Evolutionary conservation across 257 asterid species (phyloP), one percentile per base, ranked within the genome.

Genomic region (Solanum habrochaites): DNA sequence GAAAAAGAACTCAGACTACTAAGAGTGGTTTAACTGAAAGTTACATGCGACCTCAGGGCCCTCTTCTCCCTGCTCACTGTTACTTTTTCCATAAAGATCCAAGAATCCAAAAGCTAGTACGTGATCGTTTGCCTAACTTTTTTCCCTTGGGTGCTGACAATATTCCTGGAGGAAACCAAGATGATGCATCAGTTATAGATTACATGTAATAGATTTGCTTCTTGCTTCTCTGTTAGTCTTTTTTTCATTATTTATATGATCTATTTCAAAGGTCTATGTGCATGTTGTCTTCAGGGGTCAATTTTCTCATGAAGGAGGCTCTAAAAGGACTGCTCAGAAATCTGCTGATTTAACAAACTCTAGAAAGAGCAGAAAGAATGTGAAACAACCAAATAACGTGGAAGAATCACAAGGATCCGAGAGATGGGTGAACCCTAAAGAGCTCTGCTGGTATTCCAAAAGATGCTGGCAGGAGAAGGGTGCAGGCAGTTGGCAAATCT

Each of bases 391-490:
- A 3, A 91, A 82, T 71, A 88, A 70, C 73, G 90, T 89, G 47
- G 89, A 89, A 78, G 73, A 83, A 42, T 88, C 95, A 35, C 92
- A 86, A 87, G 95, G 88, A 87, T 89, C 94, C 12, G 92, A 77
- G 70, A 86, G 89, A 71, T 95, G 99, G 99, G 90, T 94, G 80
- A 91, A 90, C 90, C 99, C 99, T 84, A 94, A 94, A 89, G 88
- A 87, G 84, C 88, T 47, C 88, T 87, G 91, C 87, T 66, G 91
- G 86, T 73, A 72, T 83, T 92, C 89, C 93, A 85, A 94, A 93
- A 89, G 94, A 93, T 86, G 96, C 94, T 86, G 93, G 99, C 88
- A 91, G 93, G 91, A 91, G 98, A 91, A 97, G 96, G 91, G 94
- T 92, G 86, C 98, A 90, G 62, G 98, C 96, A 25, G 96, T 27